Base-by-base conservation (phyloP, 73 alveolate species). In the Uronychia setigera region DNA sequence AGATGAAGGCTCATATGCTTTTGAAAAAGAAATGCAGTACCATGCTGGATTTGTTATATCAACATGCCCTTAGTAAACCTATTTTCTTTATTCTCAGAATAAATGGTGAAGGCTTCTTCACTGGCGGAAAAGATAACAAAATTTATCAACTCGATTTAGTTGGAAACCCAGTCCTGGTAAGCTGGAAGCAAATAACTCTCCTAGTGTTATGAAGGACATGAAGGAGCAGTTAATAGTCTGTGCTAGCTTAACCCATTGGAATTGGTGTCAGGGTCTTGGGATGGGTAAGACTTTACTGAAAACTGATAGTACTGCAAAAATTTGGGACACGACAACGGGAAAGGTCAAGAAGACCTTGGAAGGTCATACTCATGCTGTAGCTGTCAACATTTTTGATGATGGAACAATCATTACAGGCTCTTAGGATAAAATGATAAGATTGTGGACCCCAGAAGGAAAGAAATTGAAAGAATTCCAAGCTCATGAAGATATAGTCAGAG, bases 201-300 rank as follows among this genome's bases (percentile, higher is more conserved):
- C n/a, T 46, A 46, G 67, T 46, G 67, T 19, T 96, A 88, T 84
- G 95, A 91, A 46, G 99, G 99, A 13, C 99, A 98, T 81, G 94
- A 93, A 19, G 96, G 94, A 33, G 92, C 94, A 29, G 98, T 97
- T 81, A 88, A 95, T 84, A 89, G 97, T 32, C 83, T 93, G 13
- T 87, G 93, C 78, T 91, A 92, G 82, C 90, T 87, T 85, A 88
- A 92, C 85, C 92, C 93, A 58, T 90, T 88, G 74, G 92, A 87
- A 58, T 83, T 98, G 26, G 96, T 97, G 33, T 92, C 98, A 59
- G 99, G 99, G 76, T 97, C 99, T 28, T 98, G 99, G 99, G 99
- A 98, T 94, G 99, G 99, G 74, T 81, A 81, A 60, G n/a, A 29
- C 26, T 79, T n/a, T 32, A 13, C 30, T 25, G 14, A 27, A 0